Conservation (phyloP, 2,329 filamentous ascomycete genomes). For the Neofusicoccum kwambonambiense region DNA sequence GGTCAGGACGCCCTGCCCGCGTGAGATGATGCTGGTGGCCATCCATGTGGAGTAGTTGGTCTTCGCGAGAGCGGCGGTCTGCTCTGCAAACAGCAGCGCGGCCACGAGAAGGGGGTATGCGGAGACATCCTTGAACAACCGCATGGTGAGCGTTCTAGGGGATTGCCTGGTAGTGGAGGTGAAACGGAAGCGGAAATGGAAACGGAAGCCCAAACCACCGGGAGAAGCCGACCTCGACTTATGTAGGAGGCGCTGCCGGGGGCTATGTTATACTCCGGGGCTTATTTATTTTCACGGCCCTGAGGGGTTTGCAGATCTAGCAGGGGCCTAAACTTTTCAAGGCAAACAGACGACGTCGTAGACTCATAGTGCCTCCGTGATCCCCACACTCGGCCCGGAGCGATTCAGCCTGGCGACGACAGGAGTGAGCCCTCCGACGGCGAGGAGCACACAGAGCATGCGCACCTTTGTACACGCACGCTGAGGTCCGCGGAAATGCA, state of each 20-base stretch:
- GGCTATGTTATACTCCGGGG: not conserved
- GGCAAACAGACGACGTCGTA: not conserved
- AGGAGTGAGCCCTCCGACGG: no score
- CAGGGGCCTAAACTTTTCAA: not conserved
- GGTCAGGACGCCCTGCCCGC: conserved; percentile 34
- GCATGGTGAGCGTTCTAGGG: not conserved
- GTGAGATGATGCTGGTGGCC: conserved; percentile 49
- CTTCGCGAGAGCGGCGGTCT: not conserved
- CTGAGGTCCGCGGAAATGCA: not conserved
- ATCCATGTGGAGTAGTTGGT: conserved; percentile 41
- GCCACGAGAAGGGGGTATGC: not conserved
- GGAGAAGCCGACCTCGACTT: no score
- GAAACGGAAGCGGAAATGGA: not conserved
- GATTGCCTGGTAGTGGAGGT: not conserved
- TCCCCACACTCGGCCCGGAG: not conserved
- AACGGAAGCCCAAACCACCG: no score
- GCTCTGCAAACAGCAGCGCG: not conserved
- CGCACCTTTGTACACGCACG: no score
- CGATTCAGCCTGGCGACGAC: not conserved
- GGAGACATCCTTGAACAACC: not conserved
- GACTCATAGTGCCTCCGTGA: not conserved
- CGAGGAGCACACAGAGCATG: no score
- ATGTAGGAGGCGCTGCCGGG: not conserved
- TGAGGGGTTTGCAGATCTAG: not conserved
- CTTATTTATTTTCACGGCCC: not conserved